Evolutionary conservation across 306 rosid species (phyloP).

Genomic region (Geum urbanum): DNA sequence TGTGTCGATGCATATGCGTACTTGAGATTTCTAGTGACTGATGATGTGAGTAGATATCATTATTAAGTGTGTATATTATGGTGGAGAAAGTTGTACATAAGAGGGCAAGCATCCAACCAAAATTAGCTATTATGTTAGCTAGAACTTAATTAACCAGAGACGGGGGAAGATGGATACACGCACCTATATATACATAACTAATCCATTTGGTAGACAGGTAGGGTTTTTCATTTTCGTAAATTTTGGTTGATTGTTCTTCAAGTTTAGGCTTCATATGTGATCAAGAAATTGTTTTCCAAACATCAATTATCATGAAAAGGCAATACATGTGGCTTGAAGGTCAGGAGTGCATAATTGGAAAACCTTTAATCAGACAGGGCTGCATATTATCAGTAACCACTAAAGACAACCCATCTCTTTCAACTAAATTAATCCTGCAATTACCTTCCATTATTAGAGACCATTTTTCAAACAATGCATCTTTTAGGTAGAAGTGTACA

Average conservation of each 20-base stretch:
- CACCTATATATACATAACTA: neutral
- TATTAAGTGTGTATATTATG: neutral
- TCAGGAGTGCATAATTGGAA: neutral
- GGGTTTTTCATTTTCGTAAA: too few species aligned
- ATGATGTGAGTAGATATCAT: neutral
- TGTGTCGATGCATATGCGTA: too few species aligned
- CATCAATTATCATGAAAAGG: neutral
- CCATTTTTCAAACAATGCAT: neutral
- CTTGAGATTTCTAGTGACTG: neutral
- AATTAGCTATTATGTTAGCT: too few species aligned
- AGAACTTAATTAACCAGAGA: neutral
- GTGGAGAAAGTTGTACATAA: too few species aligned
- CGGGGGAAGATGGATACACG: neutral
- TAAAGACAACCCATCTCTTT: neutral
- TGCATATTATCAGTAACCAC: neutral
- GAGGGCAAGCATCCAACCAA: too few species aligned
- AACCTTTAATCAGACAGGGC: neutral
- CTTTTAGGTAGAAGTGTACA: neutral
- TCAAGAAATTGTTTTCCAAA: neutral
- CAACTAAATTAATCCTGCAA: neutral
- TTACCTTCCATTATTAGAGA: slow-evolving; percentile 7
- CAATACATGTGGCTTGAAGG: neutral
- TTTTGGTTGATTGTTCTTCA: neutral
- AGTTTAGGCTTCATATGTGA: neutral
- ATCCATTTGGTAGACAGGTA: neutral